phyloP scores from a whole-genome alignment of 345 rosid species.

The Citropsis articulata region DNA sequence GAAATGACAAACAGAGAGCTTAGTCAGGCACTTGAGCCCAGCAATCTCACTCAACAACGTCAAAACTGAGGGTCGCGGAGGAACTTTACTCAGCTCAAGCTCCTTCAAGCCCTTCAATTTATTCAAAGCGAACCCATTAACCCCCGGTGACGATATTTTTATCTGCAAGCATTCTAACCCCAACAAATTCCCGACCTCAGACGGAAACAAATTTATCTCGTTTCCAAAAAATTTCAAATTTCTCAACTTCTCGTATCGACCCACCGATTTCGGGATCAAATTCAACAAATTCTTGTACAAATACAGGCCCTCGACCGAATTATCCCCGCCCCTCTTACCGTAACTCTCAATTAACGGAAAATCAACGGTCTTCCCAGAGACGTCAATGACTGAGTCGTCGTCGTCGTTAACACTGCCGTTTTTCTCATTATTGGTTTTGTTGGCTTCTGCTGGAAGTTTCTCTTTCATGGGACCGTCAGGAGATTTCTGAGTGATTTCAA shows the following conservation, averaged over 20 bases:
- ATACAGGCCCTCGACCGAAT: slow-evolving; percentile 56
- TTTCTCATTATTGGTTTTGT: not conserved
- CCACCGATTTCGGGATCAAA: slow-evolving; percentile 74
- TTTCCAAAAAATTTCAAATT: slow-evolving; percentile 85
- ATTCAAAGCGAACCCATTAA: slow-evolving; percentile 54
- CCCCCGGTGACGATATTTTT: slow-evolving; percentile 61
- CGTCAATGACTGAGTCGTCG: slow-evolving; percentile 65
- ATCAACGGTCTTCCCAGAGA: slow-evolving; percentile 69
- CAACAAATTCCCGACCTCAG: slow-evolving; percentile 63
- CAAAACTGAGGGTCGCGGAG: slow-evolving; percentile 65
- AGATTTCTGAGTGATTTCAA: slow-evolving; percentile 10
- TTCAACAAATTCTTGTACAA: slow-evolving; percentile 69
- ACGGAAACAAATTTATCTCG: slow-evolving; percentile 68
- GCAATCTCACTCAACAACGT: slow-evolving; percentile 77
- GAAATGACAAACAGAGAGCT: slow-evolving; percentile 86
- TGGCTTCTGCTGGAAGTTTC: slow-evolving; percentile 6
- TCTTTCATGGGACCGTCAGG: slow-evolving; percentile 19
- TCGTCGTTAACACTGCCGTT: slow-evolving; percentile 25
- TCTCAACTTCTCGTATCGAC: slow-evolving; percentile 47
- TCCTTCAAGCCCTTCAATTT: slow-evolving; percentile 77
- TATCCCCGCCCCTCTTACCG: slow-evolving; percentile 31
- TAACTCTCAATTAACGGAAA: slow-evolving; percentile 39
- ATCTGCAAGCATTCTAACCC: slow-evolving; percentile 85
- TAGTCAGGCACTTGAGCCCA: slow-evolving; percentile 72
- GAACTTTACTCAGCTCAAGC: slow-evolving; percentile 77